Conservation (phyloP, 1,284 basidiomycete genomes). For the Sparassis latifolia region DNA sequence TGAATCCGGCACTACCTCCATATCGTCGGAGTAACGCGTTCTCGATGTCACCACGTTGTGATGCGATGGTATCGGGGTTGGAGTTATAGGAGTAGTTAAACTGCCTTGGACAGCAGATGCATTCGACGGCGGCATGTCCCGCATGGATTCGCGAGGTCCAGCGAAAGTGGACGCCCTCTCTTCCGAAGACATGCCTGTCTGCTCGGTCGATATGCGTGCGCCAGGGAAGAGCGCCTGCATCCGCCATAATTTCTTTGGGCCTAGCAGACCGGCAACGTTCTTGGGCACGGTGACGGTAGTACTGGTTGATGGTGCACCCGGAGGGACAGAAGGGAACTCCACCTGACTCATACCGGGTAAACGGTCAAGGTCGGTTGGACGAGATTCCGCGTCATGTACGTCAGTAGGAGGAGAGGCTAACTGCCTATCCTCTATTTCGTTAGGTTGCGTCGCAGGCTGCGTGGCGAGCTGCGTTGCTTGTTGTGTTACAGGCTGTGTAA, state of each 20-base stretch:
- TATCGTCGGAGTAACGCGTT: slow-evolving; percentile 3
- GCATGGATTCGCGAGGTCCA: neutral
- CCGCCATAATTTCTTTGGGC: neutral
- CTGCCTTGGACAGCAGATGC: slow-evolving; percentile 10
- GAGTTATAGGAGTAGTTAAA: neutral
- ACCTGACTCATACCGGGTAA: neutral
- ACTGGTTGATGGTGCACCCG: slow-evolving; percentile 6
- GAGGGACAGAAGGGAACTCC: slow-evolving; percentile 7
- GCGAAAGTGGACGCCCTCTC: neutral
- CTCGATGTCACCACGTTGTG: slow-evolving; percentile 9
- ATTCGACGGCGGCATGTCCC: slow-evolving; percentile 17
- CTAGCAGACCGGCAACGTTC: neutral
- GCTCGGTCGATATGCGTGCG: neutral
- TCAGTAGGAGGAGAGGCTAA: too few species aligned
- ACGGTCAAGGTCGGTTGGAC: neutral
- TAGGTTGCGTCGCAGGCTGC: neutral
- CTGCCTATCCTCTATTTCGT: neutral
- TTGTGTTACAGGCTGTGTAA: slow-evolving; percentile 1
- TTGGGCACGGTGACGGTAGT: neutral
- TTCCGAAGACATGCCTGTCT: neutral
- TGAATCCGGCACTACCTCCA: slow-evolving; percentile 24
- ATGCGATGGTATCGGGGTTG: neutral
- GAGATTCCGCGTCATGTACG: too few species aligned
- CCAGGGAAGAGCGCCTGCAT: neutral
- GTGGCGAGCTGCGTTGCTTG: neutral